Percentiles rank a stretch among this genome's conserved stretches.
Evolutionary conservation across 345 rosid genomes (phyloP).

Genomic region (Ceriops zippeliana): DNA sequence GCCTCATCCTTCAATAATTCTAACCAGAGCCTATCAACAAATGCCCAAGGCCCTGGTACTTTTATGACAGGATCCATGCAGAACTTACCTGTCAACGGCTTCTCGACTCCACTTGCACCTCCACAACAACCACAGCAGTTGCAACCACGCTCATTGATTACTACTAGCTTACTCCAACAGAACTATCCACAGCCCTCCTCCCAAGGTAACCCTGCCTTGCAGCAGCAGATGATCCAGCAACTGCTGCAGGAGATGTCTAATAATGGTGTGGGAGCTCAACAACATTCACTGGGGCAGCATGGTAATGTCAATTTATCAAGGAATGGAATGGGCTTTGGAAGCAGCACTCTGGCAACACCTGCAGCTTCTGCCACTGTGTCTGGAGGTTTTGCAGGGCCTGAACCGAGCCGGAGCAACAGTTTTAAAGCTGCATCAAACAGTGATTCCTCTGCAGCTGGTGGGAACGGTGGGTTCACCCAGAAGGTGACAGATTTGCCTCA

Average conservation of each 20-base stretch:
- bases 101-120: slow-evolving; percentile 44
- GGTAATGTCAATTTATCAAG: slow-evolving; percentile 32
- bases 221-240: slow-evolving; percentile 81
- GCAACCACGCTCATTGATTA: slow-evolving; percentile 44
- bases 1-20: slow-evolving; percentile 51
- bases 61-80: slow-evolving; percentile 55
- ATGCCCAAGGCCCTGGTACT: slow-evolving; percentile 54
- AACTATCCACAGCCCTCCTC: slow-evolving; percentile 43
- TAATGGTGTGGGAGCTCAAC: slow-evolving; percentile 41
- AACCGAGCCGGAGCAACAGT: slow-evolving; percentile 56
- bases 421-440: slow-evolving; percentile 60
- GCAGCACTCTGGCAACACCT: slow-evolving; percentile 36
- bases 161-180: slow-evolving; percentile 49
- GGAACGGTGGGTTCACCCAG: slow-evolving; percentile 40
- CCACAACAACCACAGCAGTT: slow-evolving; percentile 51
- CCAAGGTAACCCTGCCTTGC: slow-evolving; percentile 59
- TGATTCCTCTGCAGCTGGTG: slow-evolving; percentile 51
- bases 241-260: slow-evolving; percentile 73
- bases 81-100: slow-evolving; percentile 43
- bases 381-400: slow-evolving; percentile 39
- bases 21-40: slow-evolving; percentile 59
- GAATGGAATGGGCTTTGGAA: slow-evolving; percentile 38
- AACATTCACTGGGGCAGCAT: slow-evolving; percentile 46
- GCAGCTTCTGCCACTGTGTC: slow-evolving; percentile 39
- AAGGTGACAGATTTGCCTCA: slow-evolving; percentile 45